Conservation (phyloP, 345 rosid species). For the Tarenaya hassleriana region DNA sequence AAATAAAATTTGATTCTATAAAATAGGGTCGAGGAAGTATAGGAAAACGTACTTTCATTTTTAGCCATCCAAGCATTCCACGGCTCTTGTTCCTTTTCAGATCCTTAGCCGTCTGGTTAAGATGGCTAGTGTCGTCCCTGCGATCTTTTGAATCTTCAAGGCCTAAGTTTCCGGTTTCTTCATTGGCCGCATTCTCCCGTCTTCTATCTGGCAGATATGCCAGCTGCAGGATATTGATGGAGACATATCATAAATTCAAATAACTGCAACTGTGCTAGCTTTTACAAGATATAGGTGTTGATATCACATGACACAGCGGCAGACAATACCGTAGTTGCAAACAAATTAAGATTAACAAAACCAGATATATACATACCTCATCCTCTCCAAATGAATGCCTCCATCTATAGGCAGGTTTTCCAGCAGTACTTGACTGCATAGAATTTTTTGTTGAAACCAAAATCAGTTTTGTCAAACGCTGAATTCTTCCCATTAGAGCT, state of each 20-base stretch:
- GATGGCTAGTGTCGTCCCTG: constrained; percentile 44
- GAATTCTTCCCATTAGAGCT: constrained; percentile 98
- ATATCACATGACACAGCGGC: constrained; percentile 10
- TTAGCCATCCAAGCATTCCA: constrained; percentile 97
- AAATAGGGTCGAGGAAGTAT: constrained; percentile 5
- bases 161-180: constrained; percentile 53
- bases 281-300: not conserved
- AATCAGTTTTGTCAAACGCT: constrained; percentile 89
- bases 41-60: constrained; percentile 53
- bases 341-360: not conserved
- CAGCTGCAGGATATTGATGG: constrained; percentile 21
- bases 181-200: constrained; percentile 50
- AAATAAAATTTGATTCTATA: constrained; percentile 15
- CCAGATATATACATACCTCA: constrained; percentile 43
- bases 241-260: constrained; percentile 8
- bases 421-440: constrained; percentile 53
- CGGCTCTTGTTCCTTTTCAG: constrained; percentile 50
- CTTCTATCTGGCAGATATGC: constrained; percentile 61
- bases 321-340: constrained; percentile 8
- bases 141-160: constrained; percentile 51
- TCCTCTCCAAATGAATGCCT: constrained; percentile 71
- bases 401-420: constrained; percentile 59
- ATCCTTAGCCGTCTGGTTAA: constrained; percentile 71
- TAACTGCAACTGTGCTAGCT: not conserved
- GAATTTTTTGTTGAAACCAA: constrained; percentile 94